phyloP scores from a whole-genome alignment of 768 basidiomycete species.

The Kwoniella newhampshirensis region DNA sequence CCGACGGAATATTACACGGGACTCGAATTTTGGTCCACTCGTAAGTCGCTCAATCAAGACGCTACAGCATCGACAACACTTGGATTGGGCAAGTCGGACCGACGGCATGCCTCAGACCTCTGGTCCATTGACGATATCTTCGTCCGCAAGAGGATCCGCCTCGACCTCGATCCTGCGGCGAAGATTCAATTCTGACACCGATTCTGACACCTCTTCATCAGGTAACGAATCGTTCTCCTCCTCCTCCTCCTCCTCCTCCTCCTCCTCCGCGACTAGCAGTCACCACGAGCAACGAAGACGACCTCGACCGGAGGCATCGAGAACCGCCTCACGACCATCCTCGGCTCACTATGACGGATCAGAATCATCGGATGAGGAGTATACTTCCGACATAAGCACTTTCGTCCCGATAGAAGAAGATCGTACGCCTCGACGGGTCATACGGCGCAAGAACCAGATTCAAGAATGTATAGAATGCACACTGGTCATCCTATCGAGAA shows the following conservation, averaged over 20 bases:
- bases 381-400: neutral
- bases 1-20: neutral
- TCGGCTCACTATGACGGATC: neutral
- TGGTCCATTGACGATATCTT: neutral
- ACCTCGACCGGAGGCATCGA: neutral
- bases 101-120: neutral
- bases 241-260: conserved; percentile 2
- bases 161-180: neutral
- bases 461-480: conserved; percentile 1
- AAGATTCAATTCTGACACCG: neutral
- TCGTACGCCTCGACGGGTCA: conserved; percentile 10
- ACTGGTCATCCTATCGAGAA: neutral
- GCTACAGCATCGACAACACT: neutral
- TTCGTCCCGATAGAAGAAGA: neutral
- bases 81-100: too few species aligned
- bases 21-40: neutral
- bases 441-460: conserved; percentile 1
- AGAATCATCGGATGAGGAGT: neutral
- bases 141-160: neutral
- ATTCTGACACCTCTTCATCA: conserved; percentile 12
- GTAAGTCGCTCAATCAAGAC: neutral
- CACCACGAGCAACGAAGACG: neutral
- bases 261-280: too few species aligned
- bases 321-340: neutral
- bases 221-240: conserved; percentile 14